Evolutionary conservation across 108 stramenopile species (phyloP), one percentile per base, ranked within the genome.

Genomic region (Fragilariopsis cylindrus): DNA sequence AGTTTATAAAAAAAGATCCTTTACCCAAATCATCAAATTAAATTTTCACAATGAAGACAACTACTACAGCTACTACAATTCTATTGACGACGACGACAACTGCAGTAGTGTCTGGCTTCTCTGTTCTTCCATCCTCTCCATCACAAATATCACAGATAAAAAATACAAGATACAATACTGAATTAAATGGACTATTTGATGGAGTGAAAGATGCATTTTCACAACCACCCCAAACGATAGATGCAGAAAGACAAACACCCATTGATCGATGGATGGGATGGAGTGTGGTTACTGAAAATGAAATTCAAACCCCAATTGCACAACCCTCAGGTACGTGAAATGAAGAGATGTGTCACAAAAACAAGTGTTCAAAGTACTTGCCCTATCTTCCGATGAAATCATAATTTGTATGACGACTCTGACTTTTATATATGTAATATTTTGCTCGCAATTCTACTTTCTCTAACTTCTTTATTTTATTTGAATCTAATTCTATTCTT

Each of bases 181-280:
- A 83, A 4, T 60, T 85, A 42, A 75, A 85, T 73, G 93, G 90
- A 48, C 84, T 94, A 4, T 91, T 94, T 72, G 93, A 94, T 63
- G 93, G 90, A 58, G 89, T 94, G 0, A 94, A 94, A 69, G 90
- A 91, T 5, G 93, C 93, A 43, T 94, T 94, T 57, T 78, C 81
- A 4, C 86, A 89, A 30, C 87, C 88, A 43, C 90, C 91, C 15
- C 75, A 74, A 1, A 54, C 76, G 6, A 55, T 95, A 44, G 85
- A 88, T 60, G 75, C 84, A 1, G 89, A 92, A 68, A 69, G 94
- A 69, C 91, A 95, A 83, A 95, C 94, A 21, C 94, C 94, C 7
- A 95, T 95, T 72, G 94, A 95, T 74, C 79, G 94, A 82, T 95
- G 94, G 94, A 92, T 95, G 91, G 94, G 94, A 71, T 95, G 94